A percentile compares a stretch with the other conserved stretches of the same genome.
Conservation (phyloP, 345 rosid genomes). For the Iberis pinnata region DNA sequence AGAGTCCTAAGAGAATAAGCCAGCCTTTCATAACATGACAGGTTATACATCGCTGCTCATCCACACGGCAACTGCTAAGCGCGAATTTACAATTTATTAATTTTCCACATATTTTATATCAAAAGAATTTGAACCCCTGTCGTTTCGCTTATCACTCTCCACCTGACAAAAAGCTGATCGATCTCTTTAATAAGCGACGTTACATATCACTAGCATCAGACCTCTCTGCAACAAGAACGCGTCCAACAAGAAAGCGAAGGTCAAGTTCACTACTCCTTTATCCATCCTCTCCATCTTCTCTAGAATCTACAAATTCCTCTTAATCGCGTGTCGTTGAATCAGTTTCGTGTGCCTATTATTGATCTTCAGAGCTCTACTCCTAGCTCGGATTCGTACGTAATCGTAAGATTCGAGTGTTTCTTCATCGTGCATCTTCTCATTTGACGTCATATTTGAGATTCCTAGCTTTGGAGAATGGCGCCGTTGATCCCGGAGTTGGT, state of each 20-base stretch:
- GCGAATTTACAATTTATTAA: too few species aligned
- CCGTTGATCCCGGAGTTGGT: conserved; percentile 85
- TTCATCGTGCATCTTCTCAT: neutral
- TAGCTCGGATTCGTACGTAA: conserved; percentile 28
- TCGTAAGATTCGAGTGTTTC: conserved; percentile 3
- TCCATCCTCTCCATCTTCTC: conserved; percentile 42
- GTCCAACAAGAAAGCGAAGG: conserved; percentile 92
- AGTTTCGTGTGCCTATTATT: neutral
- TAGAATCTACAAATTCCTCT: conserved; percentile 64
- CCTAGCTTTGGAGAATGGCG: conserved; percentile 38
- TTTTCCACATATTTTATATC: too few species aligned
- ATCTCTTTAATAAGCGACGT: too few species aligned
- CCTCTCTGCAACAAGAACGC: conserved; percentile 50
- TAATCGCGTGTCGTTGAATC: conserved; percentile 28
- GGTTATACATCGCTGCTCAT: too few species aligned
- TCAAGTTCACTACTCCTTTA: conserved; percentile 38
- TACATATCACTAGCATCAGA: too few species aligned
- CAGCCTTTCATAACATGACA: too few species aligned
- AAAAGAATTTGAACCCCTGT: too few species aligned
- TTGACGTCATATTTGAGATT: conserved; percentile 12
- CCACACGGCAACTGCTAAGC: too few species aligned
- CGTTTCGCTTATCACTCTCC: too few species aligned
- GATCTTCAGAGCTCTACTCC: conserved; percentile 11
- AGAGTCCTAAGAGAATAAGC: too few species aligned
- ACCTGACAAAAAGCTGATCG: too few species aligned